Conservation (phyloP, 140 eudicot genomes). For the Flaveria floridana region DNA sequence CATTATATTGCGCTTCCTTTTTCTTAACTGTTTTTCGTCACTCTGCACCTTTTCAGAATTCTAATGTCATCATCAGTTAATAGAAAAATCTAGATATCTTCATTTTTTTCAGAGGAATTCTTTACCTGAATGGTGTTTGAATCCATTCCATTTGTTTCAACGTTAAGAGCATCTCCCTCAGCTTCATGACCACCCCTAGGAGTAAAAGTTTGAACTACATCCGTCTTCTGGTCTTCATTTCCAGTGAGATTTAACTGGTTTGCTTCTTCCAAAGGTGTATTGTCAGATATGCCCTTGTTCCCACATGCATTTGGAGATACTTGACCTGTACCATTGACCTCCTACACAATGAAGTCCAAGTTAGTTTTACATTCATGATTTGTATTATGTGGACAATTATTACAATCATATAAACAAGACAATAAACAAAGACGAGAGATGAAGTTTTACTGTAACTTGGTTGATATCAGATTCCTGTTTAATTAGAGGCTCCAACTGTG, state of each 20-base stretch:
- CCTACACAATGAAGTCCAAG: constrained; percentile 43
- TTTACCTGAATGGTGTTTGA: constrained; percentile 54
- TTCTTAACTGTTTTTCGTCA: constrained; percentile 70
- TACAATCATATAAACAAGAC: background rate
- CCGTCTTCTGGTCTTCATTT: constrained; percentile 32
- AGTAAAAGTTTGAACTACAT: constrained; percentile 29
- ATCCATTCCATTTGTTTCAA: constrained; percentile 62
- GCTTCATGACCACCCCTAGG: constrained; percentile 35
- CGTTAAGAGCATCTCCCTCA: constrained; percentile 44
- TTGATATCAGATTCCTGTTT: constrained; percentile 44
- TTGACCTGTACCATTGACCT: constrained; percentile 41
- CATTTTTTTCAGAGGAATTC: constrained; percentile 22
- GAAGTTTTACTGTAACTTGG: constrained; percentile 47
- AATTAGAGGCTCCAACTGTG: constrained; percentile 52
- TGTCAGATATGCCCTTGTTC: constrained; percentile 43
- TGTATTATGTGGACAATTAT: constrained; percentile 4
- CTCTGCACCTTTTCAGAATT: constrained; percentile 39
- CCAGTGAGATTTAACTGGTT: constrained; percentile 37
- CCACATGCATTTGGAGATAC: constrained; percentile 36
- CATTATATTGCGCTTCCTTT: constrained; percentile 86
- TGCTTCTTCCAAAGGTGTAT: constrained; percentile 40
- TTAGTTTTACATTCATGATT: constrained; percentile 18
- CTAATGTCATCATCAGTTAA: constrained; percentile 27
- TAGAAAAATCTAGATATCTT: constrained; percentile 25
- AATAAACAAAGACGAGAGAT: constrained; percentile 14